phyloP scores from a whole-genome alignment of 441 rosid genomes.

The Lepidium campestre region DNA sequence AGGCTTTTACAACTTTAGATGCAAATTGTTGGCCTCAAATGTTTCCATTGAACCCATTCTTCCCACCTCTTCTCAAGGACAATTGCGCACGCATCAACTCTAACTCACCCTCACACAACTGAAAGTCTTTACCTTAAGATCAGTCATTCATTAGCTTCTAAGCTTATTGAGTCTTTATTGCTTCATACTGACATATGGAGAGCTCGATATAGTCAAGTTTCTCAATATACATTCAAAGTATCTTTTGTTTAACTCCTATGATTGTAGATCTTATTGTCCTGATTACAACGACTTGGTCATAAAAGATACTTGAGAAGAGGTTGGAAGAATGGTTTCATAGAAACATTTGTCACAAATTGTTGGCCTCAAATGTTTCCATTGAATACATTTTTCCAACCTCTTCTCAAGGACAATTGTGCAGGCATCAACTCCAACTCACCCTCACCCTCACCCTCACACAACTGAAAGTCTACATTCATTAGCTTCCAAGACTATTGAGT shows the following conservation, averaged over 20 bases:
- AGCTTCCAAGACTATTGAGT: background rate
- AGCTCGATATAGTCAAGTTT: background rate
- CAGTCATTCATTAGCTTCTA: background rate
- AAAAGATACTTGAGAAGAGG: too few species aligned
- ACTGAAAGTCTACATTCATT: too few species aligned
- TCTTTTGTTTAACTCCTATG: too few species aligned
- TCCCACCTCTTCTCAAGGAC: background rate
- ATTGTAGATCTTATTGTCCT: too few species aligned
- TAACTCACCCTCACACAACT: background rate
- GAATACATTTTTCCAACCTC: background rate
- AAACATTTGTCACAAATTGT: too few species aligned
- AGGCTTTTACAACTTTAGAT: background rate
- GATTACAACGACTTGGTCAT: too few species aligned
- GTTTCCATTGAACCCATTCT: background rate
- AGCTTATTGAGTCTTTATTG: too few species aligned
- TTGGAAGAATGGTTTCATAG: too few species aligned
- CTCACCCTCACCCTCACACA: background rate
- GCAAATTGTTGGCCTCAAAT: constrained; percentile 9
- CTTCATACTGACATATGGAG: background rate
- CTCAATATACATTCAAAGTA: too few species aligned
- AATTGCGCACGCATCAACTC: background rate
- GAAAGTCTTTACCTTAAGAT: background rate
- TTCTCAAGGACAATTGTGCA: background rate
- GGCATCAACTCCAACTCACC: background rate
- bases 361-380: constrained; percentile 2